phyloP scores from a whole-genome alignment of 768 basidiomycete genomes.

The Trametes punicea region DNA sequence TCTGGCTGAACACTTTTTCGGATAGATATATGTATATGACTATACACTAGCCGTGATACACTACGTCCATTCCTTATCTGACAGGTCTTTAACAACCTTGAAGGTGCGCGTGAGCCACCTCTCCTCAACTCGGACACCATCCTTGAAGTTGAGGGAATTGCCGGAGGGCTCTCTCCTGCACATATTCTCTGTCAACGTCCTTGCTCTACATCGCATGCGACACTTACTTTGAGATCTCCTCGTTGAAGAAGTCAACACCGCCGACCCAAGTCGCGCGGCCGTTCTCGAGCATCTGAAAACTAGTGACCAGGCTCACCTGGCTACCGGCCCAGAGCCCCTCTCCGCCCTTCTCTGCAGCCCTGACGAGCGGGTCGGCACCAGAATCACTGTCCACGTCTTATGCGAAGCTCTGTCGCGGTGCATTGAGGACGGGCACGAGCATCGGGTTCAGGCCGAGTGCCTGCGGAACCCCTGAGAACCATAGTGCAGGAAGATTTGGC shows the following conservation, averaged over 20 bases:
- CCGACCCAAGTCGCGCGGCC: conserved; percentile 81
- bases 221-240: conserved; percentile 55
- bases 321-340: conserved; percentile 84
- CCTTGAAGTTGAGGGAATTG: no score
- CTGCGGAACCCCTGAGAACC: conserved; percentile 73
- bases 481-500: conserved; percentile 52
- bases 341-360: conserved; percentile 70
- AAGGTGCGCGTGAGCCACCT: no score
- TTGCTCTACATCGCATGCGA: not conserved
- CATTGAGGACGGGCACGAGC: conserved; percentile 76
- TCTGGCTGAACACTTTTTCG: conserved; percentile 32
- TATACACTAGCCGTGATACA: no score
- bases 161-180: conserved; percentile 60
- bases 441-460: conserved; percentile 72
- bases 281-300: conserved; percentile 81
- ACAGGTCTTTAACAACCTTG: no score
- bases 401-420: conserved; percentile 73
- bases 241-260: conserved; percentile 65
- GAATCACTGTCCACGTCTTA: conserved; percentile 59
- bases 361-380: conserved; percentile 59
- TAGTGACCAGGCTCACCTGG: conserved; percentile 73
- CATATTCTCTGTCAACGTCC: not conserved
- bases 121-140: no score
- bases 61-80: no score
- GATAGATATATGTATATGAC: conserved; percentile 30